Base-by-base conservation (phyloP, 2,329 filamentous ascomycete species). In the Cytospora chrysosperma region DNA sequence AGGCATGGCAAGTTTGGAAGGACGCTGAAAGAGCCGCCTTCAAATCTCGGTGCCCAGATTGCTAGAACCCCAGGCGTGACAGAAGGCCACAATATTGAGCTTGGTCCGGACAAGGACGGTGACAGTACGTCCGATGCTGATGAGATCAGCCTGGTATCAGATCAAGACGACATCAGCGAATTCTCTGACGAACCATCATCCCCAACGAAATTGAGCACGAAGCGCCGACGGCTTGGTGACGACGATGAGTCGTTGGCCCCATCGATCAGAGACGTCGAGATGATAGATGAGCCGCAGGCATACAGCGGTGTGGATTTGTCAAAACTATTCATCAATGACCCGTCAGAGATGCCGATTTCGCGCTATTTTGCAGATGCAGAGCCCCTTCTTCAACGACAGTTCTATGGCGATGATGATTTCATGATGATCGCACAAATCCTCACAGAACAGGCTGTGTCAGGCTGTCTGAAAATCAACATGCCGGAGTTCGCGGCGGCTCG, bases 371-470 rank as follows among this genome's bases (percentile, higher is more conserved):
- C 82, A 1, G 84, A 87, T 27, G 82, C 84, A 6, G 84, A 88
- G 68, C 85, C 85, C 12, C 73, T 81, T 1, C 73, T 75, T 34
- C 69, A 81, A 12, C 78, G 82, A 27, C 70, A 81, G 27, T 74
- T 77, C 12, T 72, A 82, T 19, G 75, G 79, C 1, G 85, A 88
- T 61, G 82, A 86, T 3, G 87, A 90, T 49, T 80, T 85, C 64
- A 85, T 92, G 37, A 84, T 85, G 58, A 81, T 89, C 28, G 88
- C 88, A 0, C 89, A 92, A 69, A 83, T 91, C 43, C 75, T 92
- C n/a, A 88, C 87, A 2, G 88, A 91, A 65, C 89, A 92, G 71
- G 83, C 88, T 26, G 81, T 85, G 2, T 84, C 81, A 12, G 83
- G 86, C 1, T 77, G 71, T 17, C 69, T 84, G 30, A 74, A 76